phyloP scores from a whole-genome alignment of 1,284 basidiomycete species.

The Sporisorium reilianum region DNA sequence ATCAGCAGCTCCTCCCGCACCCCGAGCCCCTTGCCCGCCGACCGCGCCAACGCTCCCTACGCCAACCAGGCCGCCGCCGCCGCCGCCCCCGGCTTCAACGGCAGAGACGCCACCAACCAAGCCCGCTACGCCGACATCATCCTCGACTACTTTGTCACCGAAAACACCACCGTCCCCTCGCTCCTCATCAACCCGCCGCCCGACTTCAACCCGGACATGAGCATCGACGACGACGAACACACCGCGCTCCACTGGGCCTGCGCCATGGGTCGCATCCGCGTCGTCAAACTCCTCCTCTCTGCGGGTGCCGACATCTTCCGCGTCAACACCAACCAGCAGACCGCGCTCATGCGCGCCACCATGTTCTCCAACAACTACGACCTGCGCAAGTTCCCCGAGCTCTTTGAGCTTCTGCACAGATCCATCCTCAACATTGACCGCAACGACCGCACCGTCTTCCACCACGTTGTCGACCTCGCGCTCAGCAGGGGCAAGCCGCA shows the following conservation, averaged over 20 bases:
- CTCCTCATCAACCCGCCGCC: constrained; percentile 88
- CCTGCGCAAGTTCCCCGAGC: constrained; percentile 96
- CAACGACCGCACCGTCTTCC: constrained; percentile 96
- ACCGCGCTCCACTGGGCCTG: constrained; percentile 98
- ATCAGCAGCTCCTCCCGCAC: constrained; percentile 87
- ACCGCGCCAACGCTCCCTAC: constrained; percentile 49
- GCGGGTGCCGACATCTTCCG: constrained; percentile 97
- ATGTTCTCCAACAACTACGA: constrained; percentile 99
- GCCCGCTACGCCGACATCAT: constrained; percentile 89
- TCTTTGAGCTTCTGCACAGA: constrained; percentile 95
- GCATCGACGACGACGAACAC: constrained; percentile 98
- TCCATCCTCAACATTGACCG: constrained; percentile 99
- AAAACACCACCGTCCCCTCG: constrained; percentile 90
- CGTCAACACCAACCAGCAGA: constrained; percentile 96
- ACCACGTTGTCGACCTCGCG: constrained; percentile 98
- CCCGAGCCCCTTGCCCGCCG: constrained; percentile 77
- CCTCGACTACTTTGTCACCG: constrained; percentile 98
- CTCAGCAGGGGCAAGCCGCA: constrained; percentile 98
- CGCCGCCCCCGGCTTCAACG: constrained; percentile 36
- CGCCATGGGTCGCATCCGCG: constrained; percentile 96
- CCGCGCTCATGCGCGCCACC: constrained; percentile 96
- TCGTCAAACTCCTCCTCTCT: constrained; percentile 92
- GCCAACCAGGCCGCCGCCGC: constrained; percentile 28
- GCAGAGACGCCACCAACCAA: constrained; percentile 45
- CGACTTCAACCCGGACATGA: constrained; percentile 95